Conservation (phyloP, 257 asterid genomes). For the Fraxinus anomala region DNA sequence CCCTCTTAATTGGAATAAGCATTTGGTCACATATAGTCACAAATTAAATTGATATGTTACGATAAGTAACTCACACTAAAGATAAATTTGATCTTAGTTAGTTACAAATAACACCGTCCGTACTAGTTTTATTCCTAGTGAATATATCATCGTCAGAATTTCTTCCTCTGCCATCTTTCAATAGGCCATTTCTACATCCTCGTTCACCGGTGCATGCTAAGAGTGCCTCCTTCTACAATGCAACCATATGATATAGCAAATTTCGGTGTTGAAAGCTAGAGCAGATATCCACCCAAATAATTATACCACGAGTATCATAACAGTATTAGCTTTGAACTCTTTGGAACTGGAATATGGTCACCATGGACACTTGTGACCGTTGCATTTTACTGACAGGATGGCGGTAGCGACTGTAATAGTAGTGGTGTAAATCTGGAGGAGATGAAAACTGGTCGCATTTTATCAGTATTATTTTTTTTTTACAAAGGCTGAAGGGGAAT, state of each 20-base stretch:
- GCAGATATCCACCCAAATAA: conserved; percentile 44
- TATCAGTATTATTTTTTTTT: no score
- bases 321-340: conserved; percentile 62
- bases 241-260: conserved; percentile 42
- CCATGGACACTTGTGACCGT: conserved; percentile 56
- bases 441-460: no score
- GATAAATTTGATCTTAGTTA: no score
- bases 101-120: no score
- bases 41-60: no score
- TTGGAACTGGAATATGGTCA: conserved; percentile 63
- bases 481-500: no score
- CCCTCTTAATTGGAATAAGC: neutral
- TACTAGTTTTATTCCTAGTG: no score
- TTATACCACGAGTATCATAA: conserved; percentile 47
- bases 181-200: conserved; percentile 18
- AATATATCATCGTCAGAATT: no score
- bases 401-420: neutral
- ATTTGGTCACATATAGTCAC: neutral
- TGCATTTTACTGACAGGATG: conserved; percentile 35
- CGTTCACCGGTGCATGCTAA: neutral
- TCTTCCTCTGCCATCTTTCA: conserved; percentile 19
- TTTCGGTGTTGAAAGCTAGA: conserved; percentile 47
- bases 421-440: no score
- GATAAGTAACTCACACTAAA: no score
- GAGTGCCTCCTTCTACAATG: conserved; percentile 29